phyloP scores from a whole-genome alignment of 2,329 filamentous ascomycete species.

The Fusarium irregulare region DNA sequence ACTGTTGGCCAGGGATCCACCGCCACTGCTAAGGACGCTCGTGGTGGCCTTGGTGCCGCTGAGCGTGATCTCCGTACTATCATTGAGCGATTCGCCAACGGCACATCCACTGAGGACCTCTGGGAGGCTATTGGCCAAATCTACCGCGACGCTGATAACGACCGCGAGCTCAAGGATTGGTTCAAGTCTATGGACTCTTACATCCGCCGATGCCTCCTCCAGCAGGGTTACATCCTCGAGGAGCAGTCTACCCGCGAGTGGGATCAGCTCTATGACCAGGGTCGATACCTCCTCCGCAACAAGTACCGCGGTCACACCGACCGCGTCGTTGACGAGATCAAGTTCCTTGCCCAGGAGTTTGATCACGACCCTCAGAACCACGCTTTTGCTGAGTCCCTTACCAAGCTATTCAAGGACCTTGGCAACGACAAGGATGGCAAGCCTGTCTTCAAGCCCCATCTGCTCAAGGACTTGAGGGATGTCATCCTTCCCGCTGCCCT shows the following conservation, averaged over 20 bases:
- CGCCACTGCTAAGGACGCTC: slow-evolving; percentile 78
- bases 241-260: slow-evolving; percentile 83
- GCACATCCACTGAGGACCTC: slow-evolving; percentile 87
- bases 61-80: slow-evolving; percentile 83
- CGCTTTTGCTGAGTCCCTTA: slow-evolving; percentile 77
- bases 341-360: slow-evolving; percentile 90
- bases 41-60: slow-evolving; percentile 74
- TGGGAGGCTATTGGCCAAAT: slow-evolving; percentile 87
- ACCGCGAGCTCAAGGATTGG: slow-evolving; percentile 89
- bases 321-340: slow-evolving; percentile 87
- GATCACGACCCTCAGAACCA: slow-evolving; percentile 89
- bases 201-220: slow-evolving; percentile 83
- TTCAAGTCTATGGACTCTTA: slow-evolving; percentile 83
- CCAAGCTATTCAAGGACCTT: slow-evolving; percentile 89
- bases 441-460: slow-evolving; percentile 88
- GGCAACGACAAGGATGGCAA: slow-evolving; percentile 88
- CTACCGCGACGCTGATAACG: slow-evolving; percentile 86
- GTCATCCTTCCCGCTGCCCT: slow-evolving; percentile 87
- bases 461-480: slow-evolving; percentile 88
- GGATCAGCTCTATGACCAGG: slow-evolving; percentile 86
- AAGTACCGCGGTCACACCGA: slow-evolving; percentile 90
- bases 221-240: slow-evolving; percentile 91
- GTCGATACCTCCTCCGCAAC: slow-evolving; percentile 85
- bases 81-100: slow-evolving; percentile 95
- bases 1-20: slow-evolving; percentile 71